Percentiles rank a stretch among this genome's conserved stretches.
Conservation (phyloP, 768 basidiomycete genomes). For the Candolleomyces eurysporus region DNA sequence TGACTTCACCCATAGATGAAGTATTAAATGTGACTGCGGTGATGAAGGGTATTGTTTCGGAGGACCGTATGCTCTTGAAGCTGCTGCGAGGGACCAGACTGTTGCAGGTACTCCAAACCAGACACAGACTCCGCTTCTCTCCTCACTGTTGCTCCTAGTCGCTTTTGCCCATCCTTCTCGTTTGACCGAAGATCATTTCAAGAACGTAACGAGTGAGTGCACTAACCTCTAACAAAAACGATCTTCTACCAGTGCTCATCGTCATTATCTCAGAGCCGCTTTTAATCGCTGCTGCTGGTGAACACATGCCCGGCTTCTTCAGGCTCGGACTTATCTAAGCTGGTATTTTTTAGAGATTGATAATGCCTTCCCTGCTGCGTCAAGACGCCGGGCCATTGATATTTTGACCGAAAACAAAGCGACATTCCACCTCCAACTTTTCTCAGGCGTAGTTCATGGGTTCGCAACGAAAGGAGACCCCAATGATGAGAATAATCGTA, state of each 20-base stretch:
- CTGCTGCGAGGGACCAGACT: slow-evolving; percentile 44
- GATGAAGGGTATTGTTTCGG: slow-evolving; percentile 57
- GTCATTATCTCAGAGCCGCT: slow-evolving; percentile 42
- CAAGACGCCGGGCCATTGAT: slow-evolving; percentile 55
- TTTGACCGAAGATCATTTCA: slow-evolving; percentile 47
- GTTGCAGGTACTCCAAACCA: slow-evolving; percentile 35
- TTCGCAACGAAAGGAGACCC: slow-evolving; percentile 49
- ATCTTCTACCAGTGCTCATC: background rate
- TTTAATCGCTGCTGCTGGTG: slow-evolving; percentile 55
- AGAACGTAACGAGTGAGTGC: slow-evolving; percentile 43
- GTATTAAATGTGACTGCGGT: background rate
- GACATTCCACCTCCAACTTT: slow-evolving; percentile 56
- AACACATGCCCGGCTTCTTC: background rate
- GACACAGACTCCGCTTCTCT: background rate
- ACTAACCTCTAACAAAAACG: background rate
- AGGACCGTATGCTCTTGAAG: slow-evolving; percentile 48
- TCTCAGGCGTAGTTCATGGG: slow-evolving; percentile 49
- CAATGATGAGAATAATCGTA: slow-evolving; percentile 38
- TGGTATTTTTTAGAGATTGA: slow-evolving; percentile 43
- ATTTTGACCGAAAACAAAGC: slow-evolving; percentile 50
- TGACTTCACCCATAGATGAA: background rate
- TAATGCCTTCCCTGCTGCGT: slow-evolving; percentile 47
- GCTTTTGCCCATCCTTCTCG: slow-evolving; percentile 58
- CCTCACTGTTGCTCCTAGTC: slow-evolving; percentile 25
- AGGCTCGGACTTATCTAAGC: background rate